A percentile compares a stretch with the other conserved stretches of the same genome.
phyloP scores from a whole-genome alignment of 371 early-diverging fungal species.

The Saksenaea vasiformis region DNA sequence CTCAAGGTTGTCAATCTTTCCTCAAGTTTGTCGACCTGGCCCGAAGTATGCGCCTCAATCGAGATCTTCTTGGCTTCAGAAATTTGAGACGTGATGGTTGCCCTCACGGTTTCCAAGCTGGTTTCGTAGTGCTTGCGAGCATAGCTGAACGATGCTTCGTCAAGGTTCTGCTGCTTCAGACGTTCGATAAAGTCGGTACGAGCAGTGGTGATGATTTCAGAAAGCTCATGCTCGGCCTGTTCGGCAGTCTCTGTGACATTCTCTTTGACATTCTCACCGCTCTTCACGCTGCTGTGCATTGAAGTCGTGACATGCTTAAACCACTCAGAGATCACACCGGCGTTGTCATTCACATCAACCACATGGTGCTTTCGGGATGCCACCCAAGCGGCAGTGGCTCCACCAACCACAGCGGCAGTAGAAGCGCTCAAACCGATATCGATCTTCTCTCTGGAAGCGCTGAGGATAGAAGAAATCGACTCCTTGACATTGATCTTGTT shows the following conservation, averaged over 20 bases:
- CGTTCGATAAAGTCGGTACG: conserved; percentile 28
- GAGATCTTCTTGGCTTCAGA: conserved; percentile 29
- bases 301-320: conserved; percentile 26
- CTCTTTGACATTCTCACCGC: conserved; percentile 11
- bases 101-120: conserved; percentile 22
- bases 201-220: conserved; percentile 23
- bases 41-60: conserved; percentile 26
- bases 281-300: conserved; percentile 12
- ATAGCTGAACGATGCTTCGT: conserved; percentile 25
- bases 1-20: conserved; percentile 14
- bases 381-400: conserved; percentile 21
- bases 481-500: conserved; percentile 13
- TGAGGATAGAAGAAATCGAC: conserved; percentile 7
- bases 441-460: conserved; percentile 22
- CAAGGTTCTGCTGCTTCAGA: conserved; percentile 23
- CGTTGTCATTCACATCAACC: conserved; percentile 28
- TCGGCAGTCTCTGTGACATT: conserved; percentile 11
- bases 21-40: conserved; percentile 16
- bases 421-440: conserved; percentile 19
- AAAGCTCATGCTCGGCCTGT: conserved; percentile 29
- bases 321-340: conserved; percentile 25
- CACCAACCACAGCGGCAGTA: conserved; percentile 24
- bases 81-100: conserved; percentile 22
- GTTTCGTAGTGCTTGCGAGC: conserved; percentile 34
- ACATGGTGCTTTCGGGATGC: conserved; percentile 18